Percentiles rank a stretch among this genome's conserved stretches.
phyloP scores from a whole-genome alignment of 202 grass and related monocot species.

The Setaria italica region DNA sequence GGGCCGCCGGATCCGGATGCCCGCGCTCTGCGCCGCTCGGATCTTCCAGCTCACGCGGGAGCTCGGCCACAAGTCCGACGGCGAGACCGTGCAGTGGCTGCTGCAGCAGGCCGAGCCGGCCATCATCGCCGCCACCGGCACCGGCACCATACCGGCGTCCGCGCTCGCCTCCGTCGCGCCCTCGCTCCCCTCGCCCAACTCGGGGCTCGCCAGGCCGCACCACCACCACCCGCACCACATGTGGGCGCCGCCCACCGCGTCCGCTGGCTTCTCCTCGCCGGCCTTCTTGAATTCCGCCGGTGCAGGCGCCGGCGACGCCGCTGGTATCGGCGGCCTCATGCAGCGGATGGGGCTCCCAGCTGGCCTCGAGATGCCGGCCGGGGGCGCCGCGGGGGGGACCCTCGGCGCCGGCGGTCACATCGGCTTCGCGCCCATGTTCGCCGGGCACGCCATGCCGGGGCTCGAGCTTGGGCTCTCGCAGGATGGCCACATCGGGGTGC shows the following conservation, averaged over 20 bases:
- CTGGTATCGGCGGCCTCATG: constrained; percentile 50
- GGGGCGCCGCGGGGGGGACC: constrained; percentile 14
- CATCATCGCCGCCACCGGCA: constrained; percentile 92
- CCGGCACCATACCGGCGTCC: constrained; percentile 93
- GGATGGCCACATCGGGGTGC: constrained; percentile 79
- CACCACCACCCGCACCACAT: constrained; percentile 61
- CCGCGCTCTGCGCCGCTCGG: constrained; percentile 90
- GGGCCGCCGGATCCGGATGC: constrained; percentile 98
- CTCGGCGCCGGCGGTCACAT: constrained; percentile 47
- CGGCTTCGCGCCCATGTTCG: constrained; percentile 85
- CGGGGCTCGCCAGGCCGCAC: constrained; percentile 50
- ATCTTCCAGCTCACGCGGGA: constrained; percentile 96
- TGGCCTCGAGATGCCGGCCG: constrained; percentile 49
- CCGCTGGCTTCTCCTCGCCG: constrained; percentile 47
- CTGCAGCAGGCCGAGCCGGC: constrained; percentile 96
- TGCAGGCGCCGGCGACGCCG: constrained; percentile 31
- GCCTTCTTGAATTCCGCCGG: constrained; percentile 64
- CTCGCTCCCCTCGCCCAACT: constrained; percentile 50
- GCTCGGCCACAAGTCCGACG: constrained; percentile 96
- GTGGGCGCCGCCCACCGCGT: constrained; percentile 53
- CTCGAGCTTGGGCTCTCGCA: constrained; percentile 88
- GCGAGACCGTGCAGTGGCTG: constrained; percentile 98
- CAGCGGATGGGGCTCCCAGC: constrained; percentile 66
- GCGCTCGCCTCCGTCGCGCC: constrained; percentile 71
- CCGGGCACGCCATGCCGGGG: constrained; percentile 71